phyloP scores from a whole-genome alignment of 306 rosid genomes.

The Erythrophleum fordii region DNA sequence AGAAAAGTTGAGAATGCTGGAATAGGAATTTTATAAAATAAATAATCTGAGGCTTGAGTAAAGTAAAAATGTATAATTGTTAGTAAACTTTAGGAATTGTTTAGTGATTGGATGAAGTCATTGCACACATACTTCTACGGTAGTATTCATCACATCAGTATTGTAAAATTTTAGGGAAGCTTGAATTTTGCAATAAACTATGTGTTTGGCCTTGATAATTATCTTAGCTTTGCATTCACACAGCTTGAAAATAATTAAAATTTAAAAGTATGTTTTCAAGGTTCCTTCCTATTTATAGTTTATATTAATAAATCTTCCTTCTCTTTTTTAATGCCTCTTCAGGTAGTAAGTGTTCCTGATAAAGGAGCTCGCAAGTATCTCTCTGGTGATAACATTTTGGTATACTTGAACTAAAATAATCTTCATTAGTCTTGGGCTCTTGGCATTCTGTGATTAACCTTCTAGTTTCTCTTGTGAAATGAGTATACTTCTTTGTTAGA shows the following conservation, averaged over 20 bases:
- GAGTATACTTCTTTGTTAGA: not conserved
- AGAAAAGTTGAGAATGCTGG: not conserved
- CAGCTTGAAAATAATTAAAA: not conserved
- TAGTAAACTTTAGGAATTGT: slow-evolving; percentile 1
- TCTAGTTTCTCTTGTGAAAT: not conserved
- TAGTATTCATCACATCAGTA: not conserved
- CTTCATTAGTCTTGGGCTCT: slow-evolving; percentile 8
- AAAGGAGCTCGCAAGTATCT: slow-evolving; percentile 69
- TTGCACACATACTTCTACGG: not conserved
- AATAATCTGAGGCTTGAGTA: not conserved
- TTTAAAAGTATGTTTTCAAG: not conserved
- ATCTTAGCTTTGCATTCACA: slow-evolving; percentile 1
- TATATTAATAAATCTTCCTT: slow-evolving; percentile 7
- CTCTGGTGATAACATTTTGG: slow-evolving; percentile 61
- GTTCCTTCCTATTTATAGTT: slow-evolving; percentile 1
- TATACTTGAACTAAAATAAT: slow-evolving; percentile 33
- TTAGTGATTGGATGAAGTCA: slow-evolving; percentile 17
- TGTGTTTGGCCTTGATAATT: not conserved
- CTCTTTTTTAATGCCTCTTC: slow-evolving; percentile 8
- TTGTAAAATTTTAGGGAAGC: not conserved
- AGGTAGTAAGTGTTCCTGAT: slow-evolving; percentile 74
- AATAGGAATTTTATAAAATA: not conserved
- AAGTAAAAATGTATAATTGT: not conserved
- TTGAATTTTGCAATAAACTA: not conserved
- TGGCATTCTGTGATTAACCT: slow-evolving; percentile 14